Base-by-base conservation (phyloP, 2,329 filamentous ascomycete species). In the Podosphaera aphanis region DNA sequence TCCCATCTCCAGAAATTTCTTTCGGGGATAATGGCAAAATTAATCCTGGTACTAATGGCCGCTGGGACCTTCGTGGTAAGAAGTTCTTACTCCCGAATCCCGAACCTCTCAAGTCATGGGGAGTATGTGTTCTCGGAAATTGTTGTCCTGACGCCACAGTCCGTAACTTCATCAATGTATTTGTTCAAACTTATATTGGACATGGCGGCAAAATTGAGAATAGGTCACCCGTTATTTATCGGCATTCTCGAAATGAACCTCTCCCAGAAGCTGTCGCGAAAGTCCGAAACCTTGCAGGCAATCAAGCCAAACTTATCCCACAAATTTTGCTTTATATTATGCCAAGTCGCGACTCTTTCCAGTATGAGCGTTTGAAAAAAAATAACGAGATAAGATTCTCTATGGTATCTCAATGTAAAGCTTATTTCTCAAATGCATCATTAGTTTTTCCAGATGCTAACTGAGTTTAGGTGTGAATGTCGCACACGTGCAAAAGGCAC, bases 341-440 rank as follows among this genome's bases (percentile, higher is more conserved):
- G 1, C 70, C 70, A 0, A 73, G 77, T 57, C 80, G 79, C 56
- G 79, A 84, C 50, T 64, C 73, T 0, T 73, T 75, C 13, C 67
- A 74, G 0, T 98, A 98, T 55, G 75, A 83, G 45, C 75, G 83
- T 0, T 71, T 95, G 59, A 98, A 98, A 73, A 86, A 86, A 62
- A 83, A 74, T 21, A 79, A 75, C 49, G 90, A 98, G 53, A 88
- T 83, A 56, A 77, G 83, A 29, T 86, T 76, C 51, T 85, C 80
- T n/a, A 71, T 86, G 13, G 68, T 84, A 0, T 83, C 84, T 0
- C 90, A 95, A 59, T 61, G 60, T 61, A 53, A 56, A 52, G 53
- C n/a, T 23, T 29, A 11, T 5, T 21, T 19, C 10, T 44, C 7
- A 11, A 2, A 16, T 25, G 3, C 29, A 13, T 11, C 19, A n/a